Conservation (phyloP, 371 early-diverging fungal species). For the Syncephalastrum racemosum region DNA sequence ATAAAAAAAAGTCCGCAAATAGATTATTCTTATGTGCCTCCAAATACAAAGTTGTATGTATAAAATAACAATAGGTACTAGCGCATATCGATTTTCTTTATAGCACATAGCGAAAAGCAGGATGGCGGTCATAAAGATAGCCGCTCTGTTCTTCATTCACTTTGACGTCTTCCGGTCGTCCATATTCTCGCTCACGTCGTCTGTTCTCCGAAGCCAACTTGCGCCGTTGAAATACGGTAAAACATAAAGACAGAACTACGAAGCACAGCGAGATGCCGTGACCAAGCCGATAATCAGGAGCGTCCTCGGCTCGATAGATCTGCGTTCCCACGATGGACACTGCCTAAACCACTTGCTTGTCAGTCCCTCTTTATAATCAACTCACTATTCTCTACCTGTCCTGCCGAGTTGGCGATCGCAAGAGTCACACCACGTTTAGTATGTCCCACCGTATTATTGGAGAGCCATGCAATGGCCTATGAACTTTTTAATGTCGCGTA, state of each 20-base stretch:
- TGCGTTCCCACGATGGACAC: constrained; percentile 10
- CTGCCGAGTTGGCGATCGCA: constrained; percentile 36
- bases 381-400: constrained; percentile 34
- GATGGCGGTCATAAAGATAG: constrained; percentile 9
- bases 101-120: constrained; percentile 9
- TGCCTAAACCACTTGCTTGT: constrained; percentile 15
- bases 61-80: too few relatives aligned
- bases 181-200: background rate
- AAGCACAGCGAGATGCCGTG: constrained; percentile 12
- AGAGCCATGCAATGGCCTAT: constrained; percentile 34
- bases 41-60: too few relatives aligned
- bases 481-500: too few relatives aligned
- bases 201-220: constrained; percentile 2
- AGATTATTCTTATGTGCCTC: background rate
- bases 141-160: background rate
- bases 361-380: constrained; percentile 16
- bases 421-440: constrained; percentile 41
- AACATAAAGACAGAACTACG: background rate
- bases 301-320: constrained; percentile 30
- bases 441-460: constrained; percentile 41
- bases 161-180: background rate
- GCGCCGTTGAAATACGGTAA: background rate
- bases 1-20: constrained; percentile 1
- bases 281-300: constrained; percentile 18
- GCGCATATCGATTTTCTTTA: background rate